phyloP scores from a whole-genome alignment of 2,329 filamentous ascomycete genomes.

The Aspergillus sojae region DNA sequence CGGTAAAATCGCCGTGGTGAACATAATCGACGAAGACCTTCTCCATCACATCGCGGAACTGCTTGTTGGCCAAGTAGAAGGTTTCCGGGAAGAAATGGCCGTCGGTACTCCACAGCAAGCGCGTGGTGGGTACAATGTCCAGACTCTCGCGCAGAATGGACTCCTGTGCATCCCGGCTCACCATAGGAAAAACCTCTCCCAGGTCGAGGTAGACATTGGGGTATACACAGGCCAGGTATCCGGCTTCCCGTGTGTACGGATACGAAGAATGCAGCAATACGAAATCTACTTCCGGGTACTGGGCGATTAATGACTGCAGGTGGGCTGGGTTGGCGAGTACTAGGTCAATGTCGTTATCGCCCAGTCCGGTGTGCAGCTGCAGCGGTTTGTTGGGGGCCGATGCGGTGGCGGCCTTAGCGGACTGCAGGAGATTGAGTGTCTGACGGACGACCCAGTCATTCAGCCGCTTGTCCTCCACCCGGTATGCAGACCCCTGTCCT shows the following conservation, averaged over 20 bases:
- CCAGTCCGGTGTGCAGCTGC: conserved; percentile 82
- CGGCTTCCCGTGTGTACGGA: conserved; percentile 76
- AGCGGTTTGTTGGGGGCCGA: conserved; percentile 66
- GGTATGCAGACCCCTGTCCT: conserved; percentile 32
- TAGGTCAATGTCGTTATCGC: conserved; percentile 76
- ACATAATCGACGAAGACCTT: conserved; percentile 70
- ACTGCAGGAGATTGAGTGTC: conserved; percentile 61
- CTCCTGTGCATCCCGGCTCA: conserved; percentile 76
- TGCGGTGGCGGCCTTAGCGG: conserved; percentile 35
- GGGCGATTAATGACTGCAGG: conserved; percentile 71
- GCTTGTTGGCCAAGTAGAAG: conserved; percentile 70
- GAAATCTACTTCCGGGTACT: conserved; percentile 70
- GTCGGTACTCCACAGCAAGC: conserved; percentile 79
- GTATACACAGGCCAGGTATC: conserved; percentile 76
- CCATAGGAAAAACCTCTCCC: conserved; percentile 77
- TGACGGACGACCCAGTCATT: conserved; percentile 71
- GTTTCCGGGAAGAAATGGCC: conserved; percentile 80
- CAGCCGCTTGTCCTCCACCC: conserved; percentile 63
- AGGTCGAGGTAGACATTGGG: conserved; percentile 81
- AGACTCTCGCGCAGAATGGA: conserved; percentile 70
- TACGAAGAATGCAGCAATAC: conserved; percentile 81
- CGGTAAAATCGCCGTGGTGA: conserved; percentile 62
- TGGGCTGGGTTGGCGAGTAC: conserved; percentile 72
- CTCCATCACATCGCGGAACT: conserved; percentile 71
- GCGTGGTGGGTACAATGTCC: conserved; percentile 73